Base-by-base conservation (phyloP, 768 basidiomycete genomes). In the Cystofilobasidium macerans region DNA sequence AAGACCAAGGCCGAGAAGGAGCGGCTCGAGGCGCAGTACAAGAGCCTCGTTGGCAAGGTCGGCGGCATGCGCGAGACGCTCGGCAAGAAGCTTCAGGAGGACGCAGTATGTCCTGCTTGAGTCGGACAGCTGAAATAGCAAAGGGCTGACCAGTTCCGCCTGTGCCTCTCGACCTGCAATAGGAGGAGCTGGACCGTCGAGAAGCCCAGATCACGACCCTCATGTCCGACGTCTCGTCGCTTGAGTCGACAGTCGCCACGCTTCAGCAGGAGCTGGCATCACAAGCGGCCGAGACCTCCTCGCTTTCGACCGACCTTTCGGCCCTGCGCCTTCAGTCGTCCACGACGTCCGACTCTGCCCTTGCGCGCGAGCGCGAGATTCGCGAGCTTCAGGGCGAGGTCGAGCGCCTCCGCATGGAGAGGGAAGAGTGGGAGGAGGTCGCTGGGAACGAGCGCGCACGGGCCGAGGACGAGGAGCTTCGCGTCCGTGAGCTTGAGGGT, bases 141-240 rank as follows among this genome's bases (percentile, higher is more conserved):
- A 30, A 3, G 26, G n/a, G 35, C 58, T 56, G 47, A 66, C 33
- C 38, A 12, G n/a, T 20, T 45, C 53, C 1, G 7, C 26, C 38
- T 26, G n/a, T 56, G 36, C 24, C 26, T 20, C 13, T 33, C 60
- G 20, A 7, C 26, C 22, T 22, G 22, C 71, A n/a, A 63, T 79
- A 99, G 94, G 95, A 98, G 84, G 95, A 98, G 81, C 86, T 99
- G 48, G 95, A 98, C 80, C 82, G 91, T 69, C 82, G 89, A 69
- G 92, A 92, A 73, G 85, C 88, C 71, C 81, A 86, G 40, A 82
- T 95, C 38, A 87, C 87, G 65, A 83, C 85, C 67, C 78, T 99
- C 32, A 85, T 82, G 2, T 82, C 81, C 2, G 85, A 90, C 73
- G 88, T 86, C 72, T 86, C 88, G 8, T 85, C 89, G 72, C 79